A percentile compares a stretch with the other conserved stretches of the same genome.
Evolutionary conservation across 441 rosid species (phyloP).

Genomic region (Capsella rubella): DNA sequence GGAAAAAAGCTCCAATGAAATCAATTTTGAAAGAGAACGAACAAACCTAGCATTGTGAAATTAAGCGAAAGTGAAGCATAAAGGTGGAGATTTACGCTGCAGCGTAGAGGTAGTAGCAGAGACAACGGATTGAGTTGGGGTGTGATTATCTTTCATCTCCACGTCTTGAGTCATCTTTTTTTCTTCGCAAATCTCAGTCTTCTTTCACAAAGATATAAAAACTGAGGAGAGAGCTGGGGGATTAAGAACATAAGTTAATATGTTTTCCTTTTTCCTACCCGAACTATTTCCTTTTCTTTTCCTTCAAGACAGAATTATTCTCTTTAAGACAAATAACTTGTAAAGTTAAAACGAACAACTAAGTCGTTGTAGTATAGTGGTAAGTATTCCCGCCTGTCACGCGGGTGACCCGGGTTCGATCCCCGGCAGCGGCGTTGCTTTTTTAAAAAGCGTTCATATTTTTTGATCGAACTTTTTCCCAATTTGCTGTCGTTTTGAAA

Average conservation of each 20-base stretch:
- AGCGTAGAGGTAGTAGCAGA: conserved; percentile 51
- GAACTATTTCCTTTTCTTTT: conserved; percentile 14
- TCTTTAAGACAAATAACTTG: accelerated
- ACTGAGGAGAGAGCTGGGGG: neutral
- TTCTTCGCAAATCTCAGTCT: conserved; percentile 3
- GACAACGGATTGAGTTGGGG: conserved; percentile 53
- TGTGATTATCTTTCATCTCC: conserved; percentile 58
- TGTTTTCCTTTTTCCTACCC: neutral
- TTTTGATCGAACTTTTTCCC: no score
- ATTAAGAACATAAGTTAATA: neutral
- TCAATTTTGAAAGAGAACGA: neutral
- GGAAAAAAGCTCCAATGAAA: neutral
- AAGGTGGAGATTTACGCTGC: conserved; percentile 46
- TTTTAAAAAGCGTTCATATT: no score
- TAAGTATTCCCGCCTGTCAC: conserved; percentile 94
- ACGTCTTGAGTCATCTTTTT: conserved; percentile 60
- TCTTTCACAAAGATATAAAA: conserved; percentile 7
- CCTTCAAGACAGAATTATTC: conserved; percentile 24
- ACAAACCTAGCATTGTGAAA: conserved; percentile 30
- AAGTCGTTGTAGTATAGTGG: conserved; percentile 92
- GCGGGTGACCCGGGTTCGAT: conserved; percentile 99
- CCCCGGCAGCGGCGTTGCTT: conserved; percentile 67
- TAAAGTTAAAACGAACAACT: no score
- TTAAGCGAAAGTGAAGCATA: neutral
- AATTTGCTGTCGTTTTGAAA: neutral